Conservation (phyloP, 2,329 filamentous ascomycete species). For the Thelonectria discophora region DNA sequence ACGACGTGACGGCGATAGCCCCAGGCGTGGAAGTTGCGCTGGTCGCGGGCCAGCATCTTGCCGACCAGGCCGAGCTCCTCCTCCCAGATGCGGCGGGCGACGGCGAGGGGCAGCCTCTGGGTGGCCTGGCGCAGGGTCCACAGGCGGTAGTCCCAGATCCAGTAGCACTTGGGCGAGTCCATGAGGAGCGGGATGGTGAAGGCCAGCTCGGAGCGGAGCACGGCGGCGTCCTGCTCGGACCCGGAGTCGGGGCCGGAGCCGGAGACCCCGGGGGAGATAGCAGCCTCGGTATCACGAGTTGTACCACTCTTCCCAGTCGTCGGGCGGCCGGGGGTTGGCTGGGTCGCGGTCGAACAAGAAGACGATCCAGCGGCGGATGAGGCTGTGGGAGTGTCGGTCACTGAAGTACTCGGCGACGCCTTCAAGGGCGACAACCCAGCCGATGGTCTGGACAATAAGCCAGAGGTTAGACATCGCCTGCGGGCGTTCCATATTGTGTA, state of each 20-base stretch:
- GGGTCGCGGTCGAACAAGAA: constrained; percentile 63
- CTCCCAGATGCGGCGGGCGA: constrained; percentile 77
- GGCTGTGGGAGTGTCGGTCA: constrained; percentile 65
- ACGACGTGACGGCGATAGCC: constrained; percentile 86
- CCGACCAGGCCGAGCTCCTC: constrained; percentile 82
- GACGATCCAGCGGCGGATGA: constrained; percentile 69
- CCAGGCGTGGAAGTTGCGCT: constrained; percentile 97
- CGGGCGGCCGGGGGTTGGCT: constrained; percentile 55
- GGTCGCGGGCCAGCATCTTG: constrained; percentile 89
- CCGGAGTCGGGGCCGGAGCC: too few species aligned
- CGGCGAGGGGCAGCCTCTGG: constrained; percentile 62
- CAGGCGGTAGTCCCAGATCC: constrained; percentile 96
- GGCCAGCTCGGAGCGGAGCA: constrained; percentile 76
- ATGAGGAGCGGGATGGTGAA: constrained; percentile 87
- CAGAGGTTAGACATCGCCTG: constrained; percentile 72
- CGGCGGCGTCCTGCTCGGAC: constrained; percentile 50
- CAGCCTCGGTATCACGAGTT: constrained; percentile 50
- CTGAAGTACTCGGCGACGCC: constrained; percentile 64
- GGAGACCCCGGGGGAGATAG: constrained; percentile 11
- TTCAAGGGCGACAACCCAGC: constrained; percentile 62
- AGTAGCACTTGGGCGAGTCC: constrained; percentile 95
- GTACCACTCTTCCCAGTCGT: constrained; percentile 64
- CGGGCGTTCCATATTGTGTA: constrained; percentile 93
- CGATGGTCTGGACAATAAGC: constrained; percentile 64
- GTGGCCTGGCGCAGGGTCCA: constrained; percentile 84